Evolutionary conservation across 306 rosid species (phyloP), one percentile per base, ranked within the genome.

Genomic region (Clitoria ternatea): DNA sequence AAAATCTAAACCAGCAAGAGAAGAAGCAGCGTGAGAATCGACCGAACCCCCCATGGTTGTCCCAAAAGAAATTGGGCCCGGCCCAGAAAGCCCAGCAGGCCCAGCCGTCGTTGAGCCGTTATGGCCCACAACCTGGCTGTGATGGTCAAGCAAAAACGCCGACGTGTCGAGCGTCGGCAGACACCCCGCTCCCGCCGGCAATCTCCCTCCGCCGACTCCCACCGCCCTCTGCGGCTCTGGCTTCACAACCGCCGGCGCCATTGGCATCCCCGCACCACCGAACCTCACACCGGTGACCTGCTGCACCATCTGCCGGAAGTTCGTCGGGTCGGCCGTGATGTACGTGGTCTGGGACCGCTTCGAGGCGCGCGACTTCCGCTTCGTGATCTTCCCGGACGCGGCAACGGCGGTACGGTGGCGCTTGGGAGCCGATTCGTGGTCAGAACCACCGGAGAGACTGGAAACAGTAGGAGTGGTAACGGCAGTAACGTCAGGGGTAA

Each of bases 141-240:
- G 85, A 8, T 77, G 88, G 42, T 89, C 92, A 1, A 94, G 75
- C 26, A 94, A 54, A 47, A 80, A 77, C 1, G 96, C 94, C 0
- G 99, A 94, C 18, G 99, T 94, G 61, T 94, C 99, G 0, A 94
- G 96, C 15, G 99, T 94, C 50, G 99, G 97, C 32, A 91, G 66
- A 68, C 79, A 85, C 2, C 80, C 68, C 1, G 61, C 45, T 0
- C 63, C 71, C 67, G 36, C 66, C 1, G 69, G 6, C 1, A 84
- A 59, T 56, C 85, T 77, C 15, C 64, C 40, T 10, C 73, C 76
- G 6, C 4, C 36, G 9, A 19, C 14, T 0, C 69, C 64, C 13
- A 40, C 52, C 24, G 61, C 65, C 4, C 97, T 85, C 39, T 84
- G 92, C 0, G 99, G 91, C 74, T 91, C 99, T 11, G 99, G 99